A percentile compares a stretch with the other conserved stretches of the same genome.
phyloP scores from a whole-genome alignment of 1,139 yeast species.

The Fermentozyma sake region DNA sequence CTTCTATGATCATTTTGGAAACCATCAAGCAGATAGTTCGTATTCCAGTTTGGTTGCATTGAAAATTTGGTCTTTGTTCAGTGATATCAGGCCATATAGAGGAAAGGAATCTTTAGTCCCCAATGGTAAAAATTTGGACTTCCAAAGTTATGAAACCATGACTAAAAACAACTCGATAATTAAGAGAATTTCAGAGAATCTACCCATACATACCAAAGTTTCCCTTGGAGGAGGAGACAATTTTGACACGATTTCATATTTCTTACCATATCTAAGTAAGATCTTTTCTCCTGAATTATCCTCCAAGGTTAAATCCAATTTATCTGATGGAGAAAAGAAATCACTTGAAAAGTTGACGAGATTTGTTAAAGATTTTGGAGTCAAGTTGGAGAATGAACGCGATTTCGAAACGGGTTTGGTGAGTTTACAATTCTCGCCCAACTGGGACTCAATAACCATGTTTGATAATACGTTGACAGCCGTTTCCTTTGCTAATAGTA shows the following conservation, averaged over 20 bases:
- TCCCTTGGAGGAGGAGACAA: conserved; percentile 30
- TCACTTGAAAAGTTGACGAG: conserved; percentile 26
- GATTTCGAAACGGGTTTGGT: conserved; percentile 31
- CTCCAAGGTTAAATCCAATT: conserved; percentile 22
- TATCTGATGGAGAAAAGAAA: conserved; percentile 20
- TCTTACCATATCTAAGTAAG: conserved; percentile 44
- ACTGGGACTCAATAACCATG: conserved; percentile 29
- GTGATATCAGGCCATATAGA: conserved; percentile 48
- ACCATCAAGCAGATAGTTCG: conserved; percentile 30
- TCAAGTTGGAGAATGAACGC: conserved; percentile 29
- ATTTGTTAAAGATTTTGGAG: conserved; percentile 22
- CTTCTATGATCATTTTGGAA: conserved; percentile 54
- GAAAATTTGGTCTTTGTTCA: conserved; percentile 62
- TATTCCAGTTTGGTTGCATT: conserved; percentile 58
- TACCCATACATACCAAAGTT: conserved; percentile 25
- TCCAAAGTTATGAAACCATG: conserved; percentile 32
- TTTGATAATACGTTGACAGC: conserved; percentile 23
- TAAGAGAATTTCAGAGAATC: conserved; percentile 19
- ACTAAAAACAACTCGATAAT: conserved; percentile 26
- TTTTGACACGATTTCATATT: conserved; percentile 28
- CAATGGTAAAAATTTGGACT: conserved; percentile 40
- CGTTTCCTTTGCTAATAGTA: conserved; percentile 9
- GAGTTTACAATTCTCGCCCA: conserved; percentile 30
- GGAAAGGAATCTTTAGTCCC: conserved; percentile 27
- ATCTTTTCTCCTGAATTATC: conserved; percentile 40